Conservation (phyloP, 2,329 filamentous ascomycete genomes). For the Pseudocercospora fijiensis region DNA sequence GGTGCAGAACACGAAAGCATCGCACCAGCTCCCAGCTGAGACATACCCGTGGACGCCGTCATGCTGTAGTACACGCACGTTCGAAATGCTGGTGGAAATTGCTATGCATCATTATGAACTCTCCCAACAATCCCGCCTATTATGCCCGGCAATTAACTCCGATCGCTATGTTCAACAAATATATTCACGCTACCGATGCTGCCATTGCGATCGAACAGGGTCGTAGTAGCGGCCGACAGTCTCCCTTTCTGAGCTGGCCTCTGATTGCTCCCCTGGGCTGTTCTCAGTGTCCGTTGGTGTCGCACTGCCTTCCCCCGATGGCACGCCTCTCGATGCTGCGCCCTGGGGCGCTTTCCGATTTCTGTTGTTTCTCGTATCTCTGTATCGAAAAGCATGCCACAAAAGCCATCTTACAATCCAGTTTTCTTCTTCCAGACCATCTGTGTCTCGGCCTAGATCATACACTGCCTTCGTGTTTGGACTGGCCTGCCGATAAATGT, state of each 20-base stretch:
- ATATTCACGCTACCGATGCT: background rate
- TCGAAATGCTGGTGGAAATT: background rate
- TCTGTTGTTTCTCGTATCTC: constrained; percentile 28
- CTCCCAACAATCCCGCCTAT: background rate
- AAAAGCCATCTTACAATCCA: constrained; percentile 53
- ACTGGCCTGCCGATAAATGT: constrained; percentile 42
- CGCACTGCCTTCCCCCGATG: constrained; percentile 16
- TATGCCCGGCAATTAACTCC: background rate
- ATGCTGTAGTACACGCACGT: background rate
- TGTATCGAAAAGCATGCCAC: constrained; percentile 51
- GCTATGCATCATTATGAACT: background rate
- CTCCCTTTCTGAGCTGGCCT: background rate
- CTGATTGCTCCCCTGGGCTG: background rate
- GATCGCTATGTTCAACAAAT: background rate
- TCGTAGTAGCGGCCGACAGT: constrained; percentile 9
- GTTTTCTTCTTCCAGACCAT: constrained; percentile 46
- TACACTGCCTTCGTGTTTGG: constrained; percentile 43
- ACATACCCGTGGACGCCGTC: background rate
- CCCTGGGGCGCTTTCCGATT: constrained; percentile 3
- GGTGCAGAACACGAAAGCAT: background rate
- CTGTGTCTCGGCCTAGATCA: constrained; percentile 44
- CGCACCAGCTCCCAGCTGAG: background rate
- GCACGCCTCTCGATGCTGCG: background rate
- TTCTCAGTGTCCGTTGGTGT: constrained; percentile 7
- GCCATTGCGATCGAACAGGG: constrained; percentile 13